These are phyloP conservation scores for Ilex aquifolium DNA, from an alignment of 257 asterid species.

Conservation along the genomic window DNA sequence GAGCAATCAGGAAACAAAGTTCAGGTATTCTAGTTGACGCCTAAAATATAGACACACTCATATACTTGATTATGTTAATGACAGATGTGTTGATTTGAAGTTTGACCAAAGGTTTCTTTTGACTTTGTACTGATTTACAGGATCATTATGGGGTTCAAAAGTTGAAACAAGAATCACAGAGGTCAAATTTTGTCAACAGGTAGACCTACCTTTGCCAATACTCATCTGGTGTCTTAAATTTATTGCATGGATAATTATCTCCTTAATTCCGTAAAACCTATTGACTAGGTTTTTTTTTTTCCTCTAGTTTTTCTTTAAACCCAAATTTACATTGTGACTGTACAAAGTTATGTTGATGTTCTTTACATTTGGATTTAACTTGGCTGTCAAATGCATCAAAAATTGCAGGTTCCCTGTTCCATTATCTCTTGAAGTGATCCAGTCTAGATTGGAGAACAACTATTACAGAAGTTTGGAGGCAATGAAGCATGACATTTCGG, in stretches of 20 bases:
- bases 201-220: constrained; percentile 13
- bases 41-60: not conserved
- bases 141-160: constrained; percentile 73
- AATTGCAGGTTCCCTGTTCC: constrained; percentile 87
- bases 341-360: no score
- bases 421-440: constrained; percentile 63
- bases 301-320: no score
- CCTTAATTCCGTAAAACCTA: no score
- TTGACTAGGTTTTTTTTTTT: no score
- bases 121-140: constrained; percentile 39
- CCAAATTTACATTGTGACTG: no score
- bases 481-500: constrained; percentile 69
- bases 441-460: constrained; percentile 64
- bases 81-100: constrained; percentile 2
- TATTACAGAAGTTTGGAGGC: constrained; percentile 83
- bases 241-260: no score
- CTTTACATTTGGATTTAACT: not conserved
- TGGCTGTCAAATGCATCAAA: not conserved
- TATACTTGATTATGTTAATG: not conserved
- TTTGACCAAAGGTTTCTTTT: not conserved
- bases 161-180: constrained; percentile 65
- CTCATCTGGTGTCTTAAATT: not conserved
- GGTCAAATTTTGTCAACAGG: constrained; percentile 75
- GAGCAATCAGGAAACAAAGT: constrained; percentile 54
- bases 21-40: constrained; percentile 37